Conservation (phyloP, 148 eudicot genomes). For the Diospyros kaki region DNA sequence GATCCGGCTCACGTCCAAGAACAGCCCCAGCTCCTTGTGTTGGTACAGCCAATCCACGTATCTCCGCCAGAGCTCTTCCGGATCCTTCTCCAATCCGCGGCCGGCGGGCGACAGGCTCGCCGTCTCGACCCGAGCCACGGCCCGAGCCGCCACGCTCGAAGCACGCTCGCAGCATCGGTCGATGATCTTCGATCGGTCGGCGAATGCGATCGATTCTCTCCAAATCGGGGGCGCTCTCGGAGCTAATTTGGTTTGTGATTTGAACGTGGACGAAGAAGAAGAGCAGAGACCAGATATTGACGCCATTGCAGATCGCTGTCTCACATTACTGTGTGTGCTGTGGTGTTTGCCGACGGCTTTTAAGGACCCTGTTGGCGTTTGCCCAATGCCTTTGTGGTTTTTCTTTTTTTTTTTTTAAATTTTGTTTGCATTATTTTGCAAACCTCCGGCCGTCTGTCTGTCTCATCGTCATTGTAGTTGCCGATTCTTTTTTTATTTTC, state of each 20-base stretch:
- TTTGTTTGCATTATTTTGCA: no score
- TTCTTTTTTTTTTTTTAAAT: no score
- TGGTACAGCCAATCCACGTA: slow-evolving; percentile 93
- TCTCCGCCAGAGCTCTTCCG: slow-evolving; percentile 56
- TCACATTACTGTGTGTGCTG: no score
- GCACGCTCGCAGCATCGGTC: not conserved
- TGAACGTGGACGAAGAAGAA: slow-evolving; percentile 40
- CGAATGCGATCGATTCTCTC: slow-evolving; percentile 22
- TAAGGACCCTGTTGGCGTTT: no score
- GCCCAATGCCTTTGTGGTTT: no score
- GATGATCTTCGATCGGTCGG: slow-evolving; percentile 8
- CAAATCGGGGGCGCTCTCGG: slow-evolving; percentile 21
- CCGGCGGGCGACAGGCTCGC: slow-evolving; percentile 18
- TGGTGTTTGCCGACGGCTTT: no score
- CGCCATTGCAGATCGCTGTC: slow-evolving; percentile 24
- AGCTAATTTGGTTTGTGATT: slow-evolving; percentile 6
- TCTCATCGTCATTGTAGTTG: no score
- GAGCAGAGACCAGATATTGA: slow-evolving; percentile 54
- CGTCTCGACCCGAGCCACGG: slow-evolving; percentile 44
- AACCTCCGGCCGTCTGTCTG: no score
- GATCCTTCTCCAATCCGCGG: slow-evolving; percentile 46
- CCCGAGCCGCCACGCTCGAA: slow-evolving; percentile 12
- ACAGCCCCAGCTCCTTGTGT: slow-evolving; percentile 87
- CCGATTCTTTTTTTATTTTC: no score
- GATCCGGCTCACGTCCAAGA: slow-evolving; percentile 83